Evolutionary conservation across 495 filamentous ascomycete species (phyloP).

Genomic region (Podospora appendiculata): DNA sequence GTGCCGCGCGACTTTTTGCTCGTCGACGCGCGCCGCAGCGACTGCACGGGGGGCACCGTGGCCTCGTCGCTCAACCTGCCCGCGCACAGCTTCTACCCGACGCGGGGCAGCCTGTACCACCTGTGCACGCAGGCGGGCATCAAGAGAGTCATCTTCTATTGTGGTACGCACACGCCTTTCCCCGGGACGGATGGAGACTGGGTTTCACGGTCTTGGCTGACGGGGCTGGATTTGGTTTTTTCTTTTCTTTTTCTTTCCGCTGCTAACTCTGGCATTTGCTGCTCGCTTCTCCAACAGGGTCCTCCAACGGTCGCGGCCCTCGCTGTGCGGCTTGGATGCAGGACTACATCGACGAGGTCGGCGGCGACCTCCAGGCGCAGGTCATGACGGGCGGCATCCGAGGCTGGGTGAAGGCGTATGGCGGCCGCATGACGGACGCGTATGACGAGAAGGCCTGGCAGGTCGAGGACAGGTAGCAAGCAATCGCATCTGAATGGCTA

Average conservation of each 20-base stretch:
- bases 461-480: slow-evolving; percentile 11
- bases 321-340: slow-evolving; percentile 43
- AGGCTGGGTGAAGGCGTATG: slow-evolving; percentile 41
- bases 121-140: slow-evolving; percentile 36
- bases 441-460: slow-evolving; percentile 41
- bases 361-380: slow-evolving; percentile 31
- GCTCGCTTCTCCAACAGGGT: slow-evolving; percentile 19
- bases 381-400: slow-evolving; percentile 42
- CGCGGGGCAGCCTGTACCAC: slow-evolving; percentile 26
- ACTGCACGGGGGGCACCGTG: slow-evolving; percentile 24
- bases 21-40: slow-evolving; percentile 22
- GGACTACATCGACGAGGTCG: slow-evolving; percentile 28
- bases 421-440: slow-evolving; percentile 35
- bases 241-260: background rate
- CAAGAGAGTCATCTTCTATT: slow-evolving; percentile 41
- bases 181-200: background rate
- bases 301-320: slow-evolving; percentile 34
- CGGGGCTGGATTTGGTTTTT: too few relatives aligned
- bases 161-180: slow-evolving; percentile 3
- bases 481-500: background rate
- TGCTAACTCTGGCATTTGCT: background rate
- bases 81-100: slow-evolving; percentile 40
- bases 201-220: too few relatives aligned
- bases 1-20: slow-evolving; percentile 16
- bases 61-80: slow-evolving; percentile 35